These are phyloP conservation scores for Silene coronaria DNA, from an alignment of 179 eudicot species.

Conservation along the genomic window DNA sequence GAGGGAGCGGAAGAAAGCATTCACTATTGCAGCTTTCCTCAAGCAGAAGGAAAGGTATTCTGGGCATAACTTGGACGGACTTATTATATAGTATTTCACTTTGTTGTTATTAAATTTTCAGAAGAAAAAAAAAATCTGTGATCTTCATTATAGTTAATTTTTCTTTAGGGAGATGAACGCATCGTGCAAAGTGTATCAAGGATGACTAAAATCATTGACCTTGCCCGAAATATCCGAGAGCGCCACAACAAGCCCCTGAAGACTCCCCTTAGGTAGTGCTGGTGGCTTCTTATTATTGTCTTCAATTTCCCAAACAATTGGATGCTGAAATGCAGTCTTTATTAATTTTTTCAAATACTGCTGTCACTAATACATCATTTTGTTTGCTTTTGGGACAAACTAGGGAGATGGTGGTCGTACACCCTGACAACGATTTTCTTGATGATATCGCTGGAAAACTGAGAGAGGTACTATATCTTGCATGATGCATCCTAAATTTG, in stretches of 20 bases:
- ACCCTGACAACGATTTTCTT: constrained; percentile 82
- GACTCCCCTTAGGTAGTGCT: constrained; percentile 72
- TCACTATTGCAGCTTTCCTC: constrained; percentile 81
- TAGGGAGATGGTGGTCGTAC: constrained; percentile 97
- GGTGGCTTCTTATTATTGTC: constrained; percentile 9
- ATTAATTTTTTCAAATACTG: constrained; percentile 7
- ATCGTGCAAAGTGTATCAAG: constrained; percentile 91
- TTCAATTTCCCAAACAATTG: background rate
- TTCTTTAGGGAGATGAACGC: constrained; percentile 67
- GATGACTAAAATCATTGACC: constrained; percentile 88
- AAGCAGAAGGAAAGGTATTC: constrained; percentile 69
- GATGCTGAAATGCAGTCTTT: background rate
- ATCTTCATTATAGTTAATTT: background rate
- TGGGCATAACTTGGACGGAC: background rate
- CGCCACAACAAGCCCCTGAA: constrained; percentile 94
- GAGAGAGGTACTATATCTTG: constrained; percentile 54
- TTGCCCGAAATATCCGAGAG: constrained; percentile 90
- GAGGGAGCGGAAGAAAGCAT: constrained; percentile 80
- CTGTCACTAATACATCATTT: constrained; percentile 4
- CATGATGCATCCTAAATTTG: background rate
- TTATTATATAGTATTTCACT: background rate
- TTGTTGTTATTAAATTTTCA: background rate
- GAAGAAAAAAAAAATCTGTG: background rate
- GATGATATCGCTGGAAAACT: constrained; percentile 82
- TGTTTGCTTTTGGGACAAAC: constrained; percentile 10